Evolutionary conservation across 805 yeast species (phyloP).

Genomic region (Maudiozyma turicensis): DNA sequence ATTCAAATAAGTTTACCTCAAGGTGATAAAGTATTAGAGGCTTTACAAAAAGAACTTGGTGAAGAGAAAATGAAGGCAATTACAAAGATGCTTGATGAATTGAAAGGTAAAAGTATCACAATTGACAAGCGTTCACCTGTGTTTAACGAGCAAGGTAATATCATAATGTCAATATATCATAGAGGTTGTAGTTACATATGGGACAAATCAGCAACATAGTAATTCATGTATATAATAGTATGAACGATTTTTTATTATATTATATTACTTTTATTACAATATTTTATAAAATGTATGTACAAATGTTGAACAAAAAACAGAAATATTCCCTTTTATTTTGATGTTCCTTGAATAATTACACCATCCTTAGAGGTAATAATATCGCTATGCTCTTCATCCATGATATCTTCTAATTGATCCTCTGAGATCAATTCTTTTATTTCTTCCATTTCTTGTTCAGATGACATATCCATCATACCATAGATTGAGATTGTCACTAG

Average conservation of each 20-base stretch:
- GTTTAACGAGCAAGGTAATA: conserved; percentile 24
- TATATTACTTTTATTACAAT: too few relatives aligned
- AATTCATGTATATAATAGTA: background rate
- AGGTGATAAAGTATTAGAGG: conserved; percentile 11
- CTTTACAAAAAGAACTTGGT: conserved; percentile 9
- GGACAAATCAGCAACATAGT: background rate
- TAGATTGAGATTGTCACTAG: conserved; percentile 65
- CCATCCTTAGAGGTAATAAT: background rate
- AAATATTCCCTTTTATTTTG: too few relatives aligned
- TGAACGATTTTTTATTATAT: background rate
- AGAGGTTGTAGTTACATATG: background rate
- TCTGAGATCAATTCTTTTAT: conserved; percentile 29
- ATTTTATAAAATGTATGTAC: too few relatives aligned
- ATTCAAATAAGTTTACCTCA: conserved; percentile 21
- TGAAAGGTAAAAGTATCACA: conserved; percentile 1
- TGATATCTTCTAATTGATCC: background rate
- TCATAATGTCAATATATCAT: conserved; percentile 19
- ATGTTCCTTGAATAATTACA: background rate
- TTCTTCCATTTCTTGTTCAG: conserved; percentile 52
- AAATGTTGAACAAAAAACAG: background rate
- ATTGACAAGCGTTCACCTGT: conserved; percentile 5
- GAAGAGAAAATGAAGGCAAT: conserved; percentile 7
- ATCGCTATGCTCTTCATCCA: conserved; percentile 16
- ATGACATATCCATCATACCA: conserved; percentile 75
- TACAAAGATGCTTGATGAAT: conserved; percentile 4